These are phyloP conservation scores for Pseudogymnoascus sp. DNA, from an alignment of 2,329 filamentous ascomycete species.

Conservation along the genomic window DNA sequence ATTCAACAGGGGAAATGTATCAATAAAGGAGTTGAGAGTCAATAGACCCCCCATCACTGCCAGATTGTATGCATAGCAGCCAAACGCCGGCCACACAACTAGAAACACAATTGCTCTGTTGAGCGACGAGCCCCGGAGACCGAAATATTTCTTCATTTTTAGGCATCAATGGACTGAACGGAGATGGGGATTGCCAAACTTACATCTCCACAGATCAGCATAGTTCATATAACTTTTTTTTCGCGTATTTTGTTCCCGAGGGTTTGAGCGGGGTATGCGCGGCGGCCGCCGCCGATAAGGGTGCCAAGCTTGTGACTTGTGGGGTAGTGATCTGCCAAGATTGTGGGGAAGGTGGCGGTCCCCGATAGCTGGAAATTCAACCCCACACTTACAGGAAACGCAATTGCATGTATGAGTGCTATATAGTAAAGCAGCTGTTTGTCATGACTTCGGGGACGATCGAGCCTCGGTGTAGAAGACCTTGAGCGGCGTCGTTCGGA, in stretches of 20 bases:
- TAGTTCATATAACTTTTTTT: neutral
- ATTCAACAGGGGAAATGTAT: slow-evolving; percentile 31
- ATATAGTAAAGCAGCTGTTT: neutral
- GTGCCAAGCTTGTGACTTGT: neutral
- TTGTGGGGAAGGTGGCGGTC: neutral
- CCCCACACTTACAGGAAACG: neutral
- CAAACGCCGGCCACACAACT: slow-evolving; percentile 35
- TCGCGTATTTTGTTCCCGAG: neutral
- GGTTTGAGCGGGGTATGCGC: neutral
- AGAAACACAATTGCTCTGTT: slow-evolving; percentile 19
- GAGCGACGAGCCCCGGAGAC: slow-evolving; percentile 9
- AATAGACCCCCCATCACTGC: slow-evolving; percentile 29
- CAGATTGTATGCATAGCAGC: slow-evolving; percentile 33
- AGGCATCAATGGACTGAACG: neutral
- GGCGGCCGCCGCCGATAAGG: neutral
- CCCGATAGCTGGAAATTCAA: neutral
- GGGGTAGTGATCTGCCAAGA: neutral
- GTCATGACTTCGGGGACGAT: neutral
- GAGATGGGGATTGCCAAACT: neutral
- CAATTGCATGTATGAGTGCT: neutral
- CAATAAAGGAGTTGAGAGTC: slow-evolving; percentile 16
- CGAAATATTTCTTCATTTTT: slow-evolving; percentile 5
- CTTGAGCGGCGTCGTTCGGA: neutral
- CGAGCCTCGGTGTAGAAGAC: neutral
- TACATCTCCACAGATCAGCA: neutral